Evolutionary conservation across 2,329 filamentous ascomycete species (phyloP), one percentile per base, ranked within the genome.

Genomic region (Diaporthe australafricana): DNA sequence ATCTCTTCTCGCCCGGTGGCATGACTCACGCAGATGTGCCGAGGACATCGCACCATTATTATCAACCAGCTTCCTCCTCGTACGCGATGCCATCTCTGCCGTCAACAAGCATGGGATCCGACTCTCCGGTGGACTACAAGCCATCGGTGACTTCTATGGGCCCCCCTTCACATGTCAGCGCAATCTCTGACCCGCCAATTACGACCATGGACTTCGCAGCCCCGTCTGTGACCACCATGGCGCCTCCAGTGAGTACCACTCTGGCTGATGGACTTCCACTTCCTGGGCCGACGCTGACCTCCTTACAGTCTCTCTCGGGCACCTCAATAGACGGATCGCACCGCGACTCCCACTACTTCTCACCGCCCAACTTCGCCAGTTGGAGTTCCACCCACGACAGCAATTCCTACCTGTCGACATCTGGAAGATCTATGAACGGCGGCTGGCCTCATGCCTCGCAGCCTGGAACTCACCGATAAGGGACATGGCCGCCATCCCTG

Each of bases 171-270:
- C 40, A 70, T 25, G 62, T 45, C 16, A 57, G 68, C 6, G 56
- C 71, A 11, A 67, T 65, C 5, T 60, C 48, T 14, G 71, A 73
- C 45, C 71, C 65, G 38, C 53, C 68, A 20, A 70, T 70, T n/a
- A 57, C 68, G 22, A 69, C 70, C 3, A 63, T 72, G 68, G 71
- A 72, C 50, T 72, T 57, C 17, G 38, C 60, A 14, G 60, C 65
- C 22, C 71, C 71, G 3, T 66, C 71, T 22, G 55, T 70, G 57
- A 72, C 71, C 38, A 53, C 71, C 9, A 55, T 70, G 48, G 60
- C 71, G 42, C 60, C 71, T 66, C 55, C 70, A 65, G 70, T 72
- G 66, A 72, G 70, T 72, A 72, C 27, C 35, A 7, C 45, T 65
- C 42, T 50, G 25, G 42, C 30, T 25, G 14, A 68, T 68, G 66